A percentile compares a stretch with the other conserved stretches of the same genome.
These are phyloP conservation scores for Tolypocladium endophyticum DNA, from an alignment of 2,329 filamentous ascomycete genomes.

Conservation along the genomic window DNA sequence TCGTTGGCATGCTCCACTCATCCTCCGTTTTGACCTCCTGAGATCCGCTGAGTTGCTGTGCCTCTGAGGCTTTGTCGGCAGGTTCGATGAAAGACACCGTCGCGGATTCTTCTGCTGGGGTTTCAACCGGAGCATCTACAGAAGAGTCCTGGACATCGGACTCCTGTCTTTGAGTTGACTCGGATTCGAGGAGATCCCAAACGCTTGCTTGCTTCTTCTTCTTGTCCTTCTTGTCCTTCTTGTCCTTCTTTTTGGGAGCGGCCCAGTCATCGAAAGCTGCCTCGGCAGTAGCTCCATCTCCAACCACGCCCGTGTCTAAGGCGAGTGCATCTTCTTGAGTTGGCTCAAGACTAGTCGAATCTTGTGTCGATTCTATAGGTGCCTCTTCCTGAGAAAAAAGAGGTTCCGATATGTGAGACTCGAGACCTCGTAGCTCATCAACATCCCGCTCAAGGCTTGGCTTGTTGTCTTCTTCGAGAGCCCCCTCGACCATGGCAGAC, in stretches of 20 bases:
- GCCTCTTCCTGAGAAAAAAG: slow-evolving; percentile 20
- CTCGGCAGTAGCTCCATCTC: slow-evolving; percentile 4
- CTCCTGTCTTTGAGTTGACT: not conserved
- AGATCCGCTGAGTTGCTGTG: not conserved
- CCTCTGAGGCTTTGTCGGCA: not conserved
- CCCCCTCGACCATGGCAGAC: not conserved
- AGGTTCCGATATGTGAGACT: slow-evolving; percentile 17
- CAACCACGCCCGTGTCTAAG: not conserved
- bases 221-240: slow-evolving; percentile 25
- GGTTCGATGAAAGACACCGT: not conserved
- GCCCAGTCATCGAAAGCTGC: not conserved
- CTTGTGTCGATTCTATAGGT: slow-evolving; percentile 14
- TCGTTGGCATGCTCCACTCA: slow-evolving; percentile 6
- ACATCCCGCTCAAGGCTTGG: not conserved
- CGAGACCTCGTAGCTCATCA: slow-evolving; percentile 3
- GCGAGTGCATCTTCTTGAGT: slow-evolving; percentile 12
- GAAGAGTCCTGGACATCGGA: not conserved
- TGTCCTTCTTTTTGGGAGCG: slow-evolving; percentile 17
- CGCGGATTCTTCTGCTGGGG: not conserved
- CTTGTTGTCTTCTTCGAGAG: not conserved
- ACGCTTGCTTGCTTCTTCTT: slow-evolving; percentile 14
- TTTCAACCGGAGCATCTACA: not conserved
- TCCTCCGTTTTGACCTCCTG: slow-evolving; percentile 7
- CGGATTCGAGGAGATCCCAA: slow-evolving; percentile 6
- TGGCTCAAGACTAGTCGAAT: slow-evolving; percentile 8